These are phyloP conservation scores for Biscutella laevigata DNA, from an alignment of 441 rosid genomes.

Conservation along the genomic window DNA sequence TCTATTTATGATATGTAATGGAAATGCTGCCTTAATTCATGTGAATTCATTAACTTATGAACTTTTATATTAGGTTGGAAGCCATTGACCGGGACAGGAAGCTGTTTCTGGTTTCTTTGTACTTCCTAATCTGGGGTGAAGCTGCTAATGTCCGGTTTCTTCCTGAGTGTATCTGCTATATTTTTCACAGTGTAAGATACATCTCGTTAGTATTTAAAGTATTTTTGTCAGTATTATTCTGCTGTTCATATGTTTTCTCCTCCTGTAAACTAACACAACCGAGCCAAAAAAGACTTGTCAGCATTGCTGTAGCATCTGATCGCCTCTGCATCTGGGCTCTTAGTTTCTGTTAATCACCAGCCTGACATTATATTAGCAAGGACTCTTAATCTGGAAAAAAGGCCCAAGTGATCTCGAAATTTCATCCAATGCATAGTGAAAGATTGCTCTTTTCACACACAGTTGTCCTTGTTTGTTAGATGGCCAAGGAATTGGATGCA, in stretches of 20 bases:
- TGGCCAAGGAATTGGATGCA: slow-evolving; percentile 98
- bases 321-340: slow-evolving; percentile 1
- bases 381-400: slow-evolving; percentile 5
- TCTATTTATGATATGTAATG: slow-evolving; percentile 19
- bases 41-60: slow-evolving; percentile 7
- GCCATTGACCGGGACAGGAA: slow-evolving; percentile 90
- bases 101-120: slow-evolving; percentile 84
- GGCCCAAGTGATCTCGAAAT: background rate
- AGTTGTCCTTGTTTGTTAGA: slow-evolving; percentile 39
- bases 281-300: slow-evolving; percentile 10
- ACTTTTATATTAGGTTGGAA: slow-evolving; percentile 49
- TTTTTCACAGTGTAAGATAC: slow-evolving; percentile 86
- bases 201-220: background rate
- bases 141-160: slow-evolving; percentile 99
- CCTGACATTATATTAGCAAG: slow-evolving; percentile 6
- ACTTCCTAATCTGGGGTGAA: slow-evolving; percentile 98
- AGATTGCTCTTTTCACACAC: slow-evolving; percentile 4
- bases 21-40: slow-evolving; percentile 11
- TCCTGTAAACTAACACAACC: slow-evolving; percentile 7
- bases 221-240: slow-evolving; percentile 1
- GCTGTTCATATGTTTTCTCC: slow-evolving; percentile 3
- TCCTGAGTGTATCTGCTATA: slow-evolving; percentile 97
- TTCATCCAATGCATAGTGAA: background rate
- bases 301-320: slow-evolving; percentile 5
- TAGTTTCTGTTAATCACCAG: slow-evolving; percentile 11